A percentile compares a stretch with the other conserved stretches of the same genome.
These are phyloP conservation scores for Coelastrella sp. DNA, from an alignment of 139 green algal species.

Conservation along the genomic window DNA sequence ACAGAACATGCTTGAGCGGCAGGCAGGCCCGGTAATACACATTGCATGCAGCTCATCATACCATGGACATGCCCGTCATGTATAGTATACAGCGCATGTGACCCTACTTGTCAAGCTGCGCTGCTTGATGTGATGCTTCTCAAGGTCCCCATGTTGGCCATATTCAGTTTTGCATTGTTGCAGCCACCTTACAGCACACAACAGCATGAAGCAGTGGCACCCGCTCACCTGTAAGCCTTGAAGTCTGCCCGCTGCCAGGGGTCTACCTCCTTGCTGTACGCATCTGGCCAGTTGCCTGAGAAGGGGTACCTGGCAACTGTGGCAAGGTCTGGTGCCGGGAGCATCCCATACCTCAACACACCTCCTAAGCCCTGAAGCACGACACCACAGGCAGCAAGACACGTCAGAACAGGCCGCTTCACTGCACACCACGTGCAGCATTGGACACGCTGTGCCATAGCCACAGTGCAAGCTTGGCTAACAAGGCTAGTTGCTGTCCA, in stretches of 20 bases:
- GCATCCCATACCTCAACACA: not conserved
- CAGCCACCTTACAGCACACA: too few relatives aligned
- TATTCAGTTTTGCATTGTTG: too few relatives aligned
- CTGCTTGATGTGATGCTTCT: too few relatives aligned
- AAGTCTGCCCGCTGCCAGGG: slow-evolving; percentile 28
- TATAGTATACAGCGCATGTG: too few relatives aligned
- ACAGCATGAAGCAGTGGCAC: too few relatives aligned
- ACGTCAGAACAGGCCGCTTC: not conserved
- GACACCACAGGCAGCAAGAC: not conserved
- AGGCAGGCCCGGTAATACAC: not conserved
- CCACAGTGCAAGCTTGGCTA: too few relatives aligned
- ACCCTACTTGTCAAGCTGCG: too few relatives aligned
- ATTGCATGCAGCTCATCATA: not conserved
- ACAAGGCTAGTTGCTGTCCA: too few relatives aligned
- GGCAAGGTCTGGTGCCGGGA: slow-evolving; percentile 38
- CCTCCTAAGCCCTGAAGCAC: slow-evolving; percentile 30
- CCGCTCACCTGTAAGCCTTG: slow-evolving; percentile 6
- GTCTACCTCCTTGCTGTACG: slow-evolving; percentile 8
- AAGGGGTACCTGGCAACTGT: slow-evolving; percentile 25
- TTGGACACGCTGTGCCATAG: too few relatives aligned
- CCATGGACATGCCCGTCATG: not conserved
- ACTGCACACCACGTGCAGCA: too few relatives aligned
- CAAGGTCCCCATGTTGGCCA: too few relatives aligned
- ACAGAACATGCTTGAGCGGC: too few relatives aligned
- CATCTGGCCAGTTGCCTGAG: slow-evolving; percentile 26